Conservation (phyloP, 148 eudicot genomes). For the Chenopodium berlandieri region DNA sequence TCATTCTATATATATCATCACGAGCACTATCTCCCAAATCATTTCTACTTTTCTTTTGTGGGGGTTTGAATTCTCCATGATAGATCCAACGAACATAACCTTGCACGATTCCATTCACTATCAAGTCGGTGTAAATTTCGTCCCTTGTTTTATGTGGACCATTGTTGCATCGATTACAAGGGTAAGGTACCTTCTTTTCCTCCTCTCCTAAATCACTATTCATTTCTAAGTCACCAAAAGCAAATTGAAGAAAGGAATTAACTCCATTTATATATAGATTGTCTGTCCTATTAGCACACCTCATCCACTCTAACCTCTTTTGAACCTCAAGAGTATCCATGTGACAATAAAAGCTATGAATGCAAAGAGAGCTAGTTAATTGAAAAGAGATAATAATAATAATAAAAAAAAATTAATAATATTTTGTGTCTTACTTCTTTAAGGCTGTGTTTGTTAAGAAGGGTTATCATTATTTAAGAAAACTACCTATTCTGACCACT, state of each 20-base stretch:
- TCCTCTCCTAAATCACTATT: neutral
- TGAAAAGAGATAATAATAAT: too few species aligned
- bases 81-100: conserved; percentile 4
- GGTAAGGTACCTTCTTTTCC: neutral
- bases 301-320: conserved; percentile 9
- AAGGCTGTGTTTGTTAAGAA: too few species aligned
- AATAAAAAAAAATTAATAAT: too few species aligned
- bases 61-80: conserved; percentile 3
- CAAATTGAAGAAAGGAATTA: neutral
- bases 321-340: neutral
- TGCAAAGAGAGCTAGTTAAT: neutral
- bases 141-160: conserved; percentile 7
- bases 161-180: conserved; percentile 1
- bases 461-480: too few species aligned
- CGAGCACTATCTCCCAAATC: neutral
- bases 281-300: neutral
- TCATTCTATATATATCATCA: conserved; percentile 1
- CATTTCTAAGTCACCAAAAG: neutral
- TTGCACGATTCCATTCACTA: neutral
- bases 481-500: too few species aligned
- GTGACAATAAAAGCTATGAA: too few species aligned
- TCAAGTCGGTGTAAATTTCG: neutral
- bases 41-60: neutral
- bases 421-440: too few species aligned
- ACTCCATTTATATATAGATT: neutral